A percentile compares a stretch with the other conserved stretches of the same genome.
phyloP scores from a whole-genome alignment of 1,284 basidiomycete species.

The Fistulinella cinereoalba region DNA sequence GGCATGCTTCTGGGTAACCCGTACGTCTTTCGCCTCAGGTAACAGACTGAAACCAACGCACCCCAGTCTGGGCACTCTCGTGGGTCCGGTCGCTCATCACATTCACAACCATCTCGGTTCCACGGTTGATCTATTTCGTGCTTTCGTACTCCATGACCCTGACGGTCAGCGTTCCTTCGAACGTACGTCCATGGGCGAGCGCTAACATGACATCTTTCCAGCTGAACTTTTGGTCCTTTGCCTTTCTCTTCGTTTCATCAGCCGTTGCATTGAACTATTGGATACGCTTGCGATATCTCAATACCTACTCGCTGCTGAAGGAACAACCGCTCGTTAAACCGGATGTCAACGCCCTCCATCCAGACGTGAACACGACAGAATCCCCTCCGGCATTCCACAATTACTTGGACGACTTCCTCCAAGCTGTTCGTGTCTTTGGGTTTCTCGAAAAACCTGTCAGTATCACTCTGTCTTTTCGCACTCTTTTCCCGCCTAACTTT shows the following conservation, averaged over 20 bases:
- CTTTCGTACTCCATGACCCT: slow-evolving; percentile 89
- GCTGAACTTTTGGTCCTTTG: slow-evolving; percentile 88
- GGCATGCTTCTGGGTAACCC: slow-evolving; percentile 81
- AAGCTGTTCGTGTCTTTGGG: slow-evolving; percentile 92
- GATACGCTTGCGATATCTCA: slow-evolving; percentile 80
- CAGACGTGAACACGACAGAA: slow-evolving; percentile 77
- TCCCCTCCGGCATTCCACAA: slow-evolving; percentile 83
- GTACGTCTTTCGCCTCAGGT: slow-evolving; percentile 44
- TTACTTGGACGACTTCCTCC: slow-evolving; percentile 92
- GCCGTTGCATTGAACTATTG: slow-evolving; percentile 75
- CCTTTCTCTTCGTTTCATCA: slow-evolving; percentile 67
- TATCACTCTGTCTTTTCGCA: slow-evolving; percentile 3
- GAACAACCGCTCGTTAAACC: slow-evolving; percentile 80
- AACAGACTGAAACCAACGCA: slow-evolving; percentile 4
- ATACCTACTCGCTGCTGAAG: slow-evolving; percentile 77
- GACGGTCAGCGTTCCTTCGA: slow-evolving; percentile 48
- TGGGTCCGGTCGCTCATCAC: slow-evolving; percentile 69
- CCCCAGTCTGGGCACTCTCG: slow-evolving; percentile 75
- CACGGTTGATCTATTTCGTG: slow-evolving; percentile 70
- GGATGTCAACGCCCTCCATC: slow-evolving; percentile 78
- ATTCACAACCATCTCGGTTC: slow-evolving; percentile 78
- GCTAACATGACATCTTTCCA: slow-evolving; percentile 32
- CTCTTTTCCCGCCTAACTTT: not conserved
- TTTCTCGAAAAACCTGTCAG: slow-evolving; percentile 91
- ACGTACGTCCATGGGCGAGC: not conserved